These are phyloP conservation scores for Mucor irregularis DNA, from an alignment of 371 early-diverging fungal genomes.

Conservation along the genomic window DNA sequence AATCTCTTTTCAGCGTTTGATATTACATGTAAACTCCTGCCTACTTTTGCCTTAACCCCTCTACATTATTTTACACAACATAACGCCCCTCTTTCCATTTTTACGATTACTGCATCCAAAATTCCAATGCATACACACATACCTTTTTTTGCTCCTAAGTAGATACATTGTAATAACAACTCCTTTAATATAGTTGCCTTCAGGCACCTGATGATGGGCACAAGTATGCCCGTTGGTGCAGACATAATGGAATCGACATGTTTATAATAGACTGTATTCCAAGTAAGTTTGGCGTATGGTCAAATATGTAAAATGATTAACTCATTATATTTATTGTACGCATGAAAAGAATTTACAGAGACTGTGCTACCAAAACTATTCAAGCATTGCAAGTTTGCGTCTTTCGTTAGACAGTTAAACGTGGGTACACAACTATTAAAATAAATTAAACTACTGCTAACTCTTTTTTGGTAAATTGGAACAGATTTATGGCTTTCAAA, in stretches of 20 bases:
- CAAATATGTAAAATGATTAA: not conserved
- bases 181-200: conserved; percentile 27
- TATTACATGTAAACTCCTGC: conserved; percentile 3
- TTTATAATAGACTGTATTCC: conserved; percentile 44
- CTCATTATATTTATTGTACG: not conserved
- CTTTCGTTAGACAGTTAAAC: conserved; percentile 53
- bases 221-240: conserved; percentile 42
- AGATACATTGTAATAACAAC: no score
- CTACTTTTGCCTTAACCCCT: not conserved
- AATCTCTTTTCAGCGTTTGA: not conserved
- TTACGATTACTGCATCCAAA: not conserved
- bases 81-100: conserved; percentile 2
- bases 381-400: conserved; percentile 55
- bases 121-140: not conserved
- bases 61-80: not conserved
- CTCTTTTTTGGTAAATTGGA: not conserved
- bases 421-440: conserved; percentile 19
- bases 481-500: conserved; percentile 53
- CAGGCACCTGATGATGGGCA: conserved; percentile 37
- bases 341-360: conserved; percentile 42
- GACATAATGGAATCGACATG: conserved; percentile 41
- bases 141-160: no score
- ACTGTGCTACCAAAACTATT: conserved; percentile 45
- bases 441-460: not conserved
- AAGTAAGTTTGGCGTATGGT: no score